Conservation (phyloP, 768 basidiomycete genomes). For the Mycena indigotica region DNA sequence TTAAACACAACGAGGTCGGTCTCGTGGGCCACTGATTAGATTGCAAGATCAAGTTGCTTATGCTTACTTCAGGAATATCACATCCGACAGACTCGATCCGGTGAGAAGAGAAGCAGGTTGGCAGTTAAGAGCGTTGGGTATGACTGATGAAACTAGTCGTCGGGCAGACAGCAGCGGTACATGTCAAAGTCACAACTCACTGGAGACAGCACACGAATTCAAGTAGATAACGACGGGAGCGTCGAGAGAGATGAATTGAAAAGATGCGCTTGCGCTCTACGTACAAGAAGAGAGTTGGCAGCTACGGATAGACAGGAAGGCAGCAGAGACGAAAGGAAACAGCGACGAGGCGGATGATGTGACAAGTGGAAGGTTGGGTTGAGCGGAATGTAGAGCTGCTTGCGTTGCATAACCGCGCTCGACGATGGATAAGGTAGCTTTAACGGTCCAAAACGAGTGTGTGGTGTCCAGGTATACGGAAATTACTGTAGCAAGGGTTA, state of each 20-base stretch:
- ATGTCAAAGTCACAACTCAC: no score
- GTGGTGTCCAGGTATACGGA: slow-evolving; percentile 1
- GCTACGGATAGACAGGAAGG: not conserved
- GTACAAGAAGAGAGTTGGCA: not conserved
- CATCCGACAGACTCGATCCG: no score
- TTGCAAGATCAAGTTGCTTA: not conserved
- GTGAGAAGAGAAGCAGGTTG: no score
- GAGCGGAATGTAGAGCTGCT: not conserved
- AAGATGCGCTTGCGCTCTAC: not conserved
- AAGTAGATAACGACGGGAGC: not conserved
- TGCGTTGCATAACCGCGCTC: not conserved
- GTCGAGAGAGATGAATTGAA: not conserved
- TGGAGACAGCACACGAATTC: not conserved
- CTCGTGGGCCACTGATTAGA: not conserved
- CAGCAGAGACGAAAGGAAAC: not conserved
- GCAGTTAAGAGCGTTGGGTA: no score
- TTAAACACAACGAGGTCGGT: not conserved
- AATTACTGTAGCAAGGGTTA: not conserved
- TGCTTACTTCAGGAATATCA: no score
- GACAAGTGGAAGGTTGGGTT: not conserved
- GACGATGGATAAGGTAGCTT: slow-evolving; percentile 2
- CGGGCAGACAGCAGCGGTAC: no score
- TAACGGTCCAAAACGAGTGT: not conserved
- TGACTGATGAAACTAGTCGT: no score
- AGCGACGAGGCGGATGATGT: not conserved